Percentiles rank a stretch among this genome's conserved stretches.
Evolutionary conservation across 1,139 yeast species (phyloP).

Genomic region (Schwanniomyces etchellsii): DNA sequence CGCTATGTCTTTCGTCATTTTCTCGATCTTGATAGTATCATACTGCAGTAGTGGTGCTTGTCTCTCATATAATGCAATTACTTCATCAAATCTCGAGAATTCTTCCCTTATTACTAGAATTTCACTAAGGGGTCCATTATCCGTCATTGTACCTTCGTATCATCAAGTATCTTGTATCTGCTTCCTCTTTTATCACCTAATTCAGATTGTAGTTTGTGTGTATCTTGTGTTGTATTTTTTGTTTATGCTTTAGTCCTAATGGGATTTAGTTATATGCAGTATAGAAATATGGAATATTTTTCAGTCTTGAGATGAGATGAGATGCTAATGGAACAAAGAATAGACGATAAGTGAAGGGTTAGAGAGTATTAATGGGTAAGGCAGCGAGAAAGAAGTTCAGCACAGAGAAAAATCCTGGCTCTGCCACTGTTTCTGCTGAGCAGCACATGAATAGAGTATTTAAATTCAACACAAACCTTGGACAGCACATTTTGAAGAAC

Average conservation of each 20-base stretch:
- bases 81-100: constrained; percentile 30
- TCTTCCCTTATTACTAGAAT: neutral
- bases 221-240: too few species aligned
- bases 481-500: constrained; percentile 94
- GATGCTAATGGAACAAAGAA: neutral
- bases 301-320: neutral
- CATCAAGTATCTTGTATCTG: too few species aligned
- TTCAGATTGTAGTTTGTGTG: too few species aligned
- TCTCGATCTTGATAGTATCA: constrained; percentile 26
- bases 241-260: neutral
- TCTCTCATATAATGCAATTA: constrained; percentile 17
- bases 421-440: constrained; percentile 50
- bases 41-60: constrained; percentile 19
- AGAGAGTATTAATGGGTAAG: constrained; percentile 38
- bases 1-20: constrained; percentile 26
- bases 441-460: constrained; percentile 77
- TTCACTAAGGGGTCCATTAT: neutral
- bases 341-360: neutral
- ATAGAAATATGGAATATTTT: neutral
- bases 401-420: constrained; percentile 38
- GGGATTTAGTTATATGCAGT: neutral
- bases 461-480: constrained; percentile 93
- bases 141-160: neutral
- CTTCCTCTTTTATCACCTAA: too few species aligned
- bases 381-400: constrained; percentile 50